Base-by-base conservation (phyloP, 306 rosid species). In the Alnus rubra region DNA sequence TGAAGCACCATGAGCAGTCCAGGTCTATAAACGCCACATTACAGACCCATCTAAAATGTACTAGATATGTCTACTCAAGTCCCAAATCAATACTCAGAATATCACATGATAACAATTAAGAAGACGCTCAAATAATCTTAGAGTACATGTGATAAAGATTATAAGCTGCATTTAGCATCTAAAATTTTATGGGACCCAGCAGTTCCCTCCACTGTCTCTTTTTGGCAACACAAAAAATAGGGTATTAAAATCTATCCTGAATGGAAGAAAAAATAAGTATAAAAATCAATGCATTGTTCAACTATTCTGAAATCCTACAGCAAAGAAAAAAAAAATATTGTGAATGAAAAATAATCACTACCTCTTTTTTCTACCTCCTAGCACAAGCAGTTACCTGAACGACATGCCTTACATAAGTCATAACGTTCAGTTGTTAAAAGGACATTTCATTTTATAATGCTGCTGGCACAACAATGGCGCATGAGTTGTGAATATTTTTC, bases 41-140 rank as follows among this genome's bases (percentile, higher is more conserved):
- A 63, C n/a, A 13, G n/a, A 63, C 44, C 69, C 69, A 33, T 63
- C 9, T 63, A 63, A 63, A 33, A 31, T 63, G 69, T 31, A 33
- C 45, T 63, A 63, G 72, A 10, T 68, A 12, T 39, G 72, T 64
- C 45, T 42, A 19, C 72, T 68, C 39, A 1, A 68, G 31, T 67
- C 72, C 72, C 51, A 68, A 39, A 68, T 44, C 72, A 68, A n/a
- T 39, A 42, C 52, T n/a, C 3, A 68, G 47, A 8, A 68, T 68
- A 30, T 64, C 69, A 62, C 44, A 35, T 64, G 13, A 35, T 35
- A 7, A 15, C 7, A 37, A 2, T n/a, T 7, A 67, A 16, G 15
- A 42, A 64, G 8, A 15, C 14, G 48, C 47, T 64, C 35, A 35
- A 37, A 64, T 59, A 64, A 64, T 37, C 47, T 64, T 33, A 19